Percentiles rank a stretch among this genome's conserved stretches.
Conservation (phyloP, 768 basidiomycete genomes). For the Ramaria sp. region DNA sequence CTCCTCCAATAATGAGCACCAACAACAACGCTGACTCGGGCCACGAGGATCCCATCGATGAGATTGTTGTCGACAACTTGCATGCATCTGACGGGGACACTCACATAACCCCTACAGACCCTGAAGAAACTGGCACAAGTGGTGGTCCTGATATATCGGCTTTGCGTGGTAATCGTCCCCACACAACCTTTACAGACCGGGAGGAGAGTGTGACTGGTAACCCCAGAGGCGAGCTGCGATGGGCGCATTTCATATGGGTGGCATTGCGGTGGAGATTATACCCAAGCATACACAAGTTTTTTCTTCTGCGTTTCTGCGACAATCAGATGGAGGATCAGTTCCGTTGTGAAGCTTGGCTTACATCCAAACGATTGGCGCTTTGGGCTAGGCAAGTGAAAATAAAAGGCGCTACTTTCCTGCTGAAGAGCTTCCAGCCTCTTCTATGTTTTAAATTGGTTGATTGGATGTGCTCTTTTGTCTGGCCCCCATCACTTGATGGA, state of each 20-base stretch:
- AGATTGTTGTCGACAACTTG: conserved; percentile 58
- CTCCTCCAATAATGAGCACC: conserved; percentile 24
- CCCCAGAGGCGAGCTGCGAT: conserved; percentile 27
- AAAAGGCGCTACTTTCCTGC: too few relatives aligned
- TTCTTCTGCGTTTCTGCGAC: conserved; percentile 51
- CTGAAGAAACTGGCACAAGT: conserved; percentile 38
- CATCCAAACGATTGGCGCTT: too few relatives aligned
- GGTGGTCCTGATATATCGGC: conserved; percentile 37
- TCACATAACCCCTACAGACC: conserved; percentile 31
- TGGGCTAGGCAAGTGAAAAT: too few relatives aligned
- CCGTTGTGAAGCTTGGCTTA: conserved; percentile 63
- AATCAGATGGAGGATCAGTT: conserved; percentile 41
- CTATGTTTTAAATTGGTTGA: conserved; percentile 61
- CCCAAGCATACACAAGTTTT: conserved; percentile 46
- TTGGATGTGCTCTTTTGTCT: conserved; percentile 43
- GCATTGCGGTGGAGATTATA: conserved; percentile 48
- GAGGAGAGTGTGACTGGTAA: conserved; percentile 24
- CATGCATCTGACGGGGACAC: conserved; percentile 44
- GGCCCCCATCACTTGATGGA: conserved; percentile 37
- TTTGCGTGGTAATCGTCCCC: conserved; percentile 18
- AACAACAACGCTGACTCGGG: conserved; percentile 22
- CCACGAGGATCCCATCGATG: conserved; percentile 41
- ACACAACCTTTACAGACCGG: conserved; percentile 18
- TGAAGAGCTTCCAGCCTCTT: conserved; percentile 44
- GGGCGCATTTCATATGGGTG: conserved; percentile 24